Evolutionary conservation across 805 yeast species (phyloP), one percentile per base, ranked within the genome.

Genomic region (Hanseniaspora guilliermondii): DNA sequence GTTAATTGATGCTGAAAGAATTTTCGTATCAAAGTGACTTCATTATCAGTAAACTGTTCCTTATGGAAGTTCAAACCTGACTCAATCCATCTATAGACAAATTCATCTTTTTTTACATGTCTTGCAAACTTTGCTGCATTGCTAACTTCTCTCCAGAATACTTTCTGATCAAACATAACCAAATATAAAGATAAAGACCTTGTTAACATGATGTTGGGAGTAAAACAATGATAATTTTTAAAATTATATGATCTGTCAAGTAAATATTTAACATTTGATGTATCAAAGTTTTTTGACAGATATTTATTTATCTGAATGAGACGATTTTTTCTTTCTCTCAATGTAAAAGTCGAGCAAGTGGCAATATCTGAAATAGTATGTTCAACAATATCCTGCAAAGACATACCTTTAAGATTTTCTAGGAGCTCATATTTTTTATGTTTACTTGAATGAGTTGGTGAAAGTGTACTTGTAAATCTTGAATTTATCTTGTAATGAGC

Each of bases 391-490:
- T 80, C 84, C 22, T 70, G 66, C 40, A 73, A 64, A 6, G 64
- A 62, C 53, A 80, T 61, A 1, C 82, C 81, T 4, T 83, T 83
- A 53, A 76, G 75, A 57, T 74, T 70, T 2, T 80, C 72, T 14
- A 14, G 3, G 24, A 8, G 5, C 4, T 39, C 27, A 39, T 39
- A 12, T 4, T 38, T 14, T 9, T 21, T 38, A 9, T 30, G 12
- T 6, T 4, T 11, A 30, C 4, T 30, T 11, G 14, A 30, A 3
- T 9, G 3, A 30, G 7, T 30, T 30, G 14, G 14, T 30, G 33
- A 30, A 4, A 11, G 14, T 11, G 33, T 30, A 30, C 33, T 30
- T 30, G 14, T 11, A 11, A 30, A 30, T 30, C 14, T 30, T 30
- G 33, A 2, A 30, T 9, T 30, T 30, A 30, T 11, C 2, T 30